Base-by-base conservation (phyloP, 176 grass and related monocot species). In the Bothriochloa decipiens region DNA sequence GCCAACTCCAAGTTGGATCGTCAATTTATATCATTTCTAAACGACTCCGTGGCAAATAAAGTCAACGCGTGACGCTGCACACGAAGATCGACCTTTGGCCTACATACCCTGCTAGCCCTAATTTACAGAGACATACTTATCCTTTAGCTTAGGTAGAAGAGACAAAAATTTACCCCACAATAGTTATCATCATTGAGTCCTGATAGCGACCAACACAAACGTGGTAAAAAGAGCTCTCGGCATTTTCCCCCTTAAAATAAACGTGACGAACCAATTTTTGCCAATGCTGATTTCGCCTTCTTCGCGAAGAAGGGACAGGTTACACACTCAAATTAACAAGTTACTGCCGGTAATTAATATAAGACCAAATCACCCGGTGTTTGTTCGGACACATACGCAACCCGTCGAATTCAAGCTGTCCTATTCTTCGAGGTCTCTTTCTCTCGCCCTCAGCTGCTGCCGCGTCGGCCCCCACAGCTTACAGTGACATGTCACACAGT, bases 401-500 rank as follows among this genome's bases (percentile, higher is more conserved):
- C 52, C 6, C 41, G 6, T 73, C 57, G 25, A 81, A 39, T 66
- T 20, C 53, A 8, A 25, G 74, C 53, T 79, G 79, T 75, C 82
- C 25, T 78, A 67, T 16, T 45, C 39, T 46, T 35, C 68, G 42
- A 50, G 71, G 82, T 78, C 82, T 16, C 77, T 88, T 78, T 83
- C 79, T 79, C 46, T 85, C 85, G 76, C 50, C 70, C 55, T 81
- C 82, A n/a, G 46, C 45, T 22, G 52, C 90, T 87, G 69, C 28
- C 29, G 53, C 6, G 49, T 47, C 37, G 84, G 76, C 28, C 76
- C 76, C 80, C 80, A 83, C 37, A 16, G 6, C 8, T 68, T 75
- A 70, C 27, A 70, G 70, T 87, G 75, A 57, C 84, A 76, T 65
- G 52, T 43, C 17, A 39, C 84, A 74, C 65, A 22, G 75, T 52